Evolutionary conservation across 257 asterid species (phyloP).

Genomic region (Fraxinus excelsior): DNA sequence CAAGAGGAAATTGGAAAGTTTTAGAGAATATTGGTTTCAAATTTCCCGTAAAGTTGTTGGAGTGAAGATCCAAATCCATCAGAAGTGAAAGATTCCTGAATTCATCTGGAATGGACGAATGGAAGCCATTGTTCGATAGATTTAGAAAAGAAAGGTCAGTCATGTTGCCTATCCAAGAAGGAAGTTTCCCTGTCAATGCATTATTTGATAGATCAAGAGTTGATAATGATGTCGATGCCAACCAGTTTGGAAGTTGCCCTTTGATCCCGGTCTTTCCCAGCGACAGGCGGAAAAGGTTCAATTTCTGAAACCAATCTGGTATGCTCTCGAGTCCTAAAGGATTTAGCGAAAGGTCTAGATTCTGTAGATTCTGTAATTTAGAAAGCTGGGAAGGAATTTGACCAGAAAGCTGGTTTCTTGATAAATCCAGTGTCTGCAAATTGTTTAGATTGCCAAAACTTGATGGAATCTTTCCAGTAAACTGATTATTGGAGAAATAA

Average conservation of each 20-base stretch:
- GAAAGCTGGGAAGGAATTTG: slow-evolving; percentile 46
- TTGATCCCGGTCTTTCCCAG: slow-evolving; percentile 57
- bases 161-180: slow-evolving; percentile 71
- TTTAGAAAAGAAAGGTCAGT: slow-evolving; percentile 46
- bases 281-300: slow-evolving; percentile 38
- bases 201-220: slow-evolving; percentile 64
- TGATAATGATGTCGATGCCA: slow-evolving; percentile 49
- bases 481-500: slow-evolving; percentile 54
- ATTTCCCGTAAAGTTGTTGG: slow-evolving; percentile 57
- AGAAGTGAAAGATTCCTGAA: slow-evolving; percentile 47
- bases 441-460: slow-evolving; percentile 49
- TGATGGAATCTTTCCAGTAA: slow-evolving; percentile 56
- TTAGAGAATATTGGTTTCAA: slow-evolving; percentile 39
- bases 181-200: slow-evolving; percentile 52
- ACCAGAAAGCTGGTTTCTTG: slow-evolving; percentile 50
- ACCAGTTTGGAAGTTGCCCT: slow-evolving; percentile 55
- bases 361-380: slow-evolving; percentile 37
- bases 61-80: slow-evolving; percentile 62
- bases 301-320: slow-evolving; percentile 47
- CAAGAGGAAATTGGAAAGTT: slow-evolving; percentile 36
- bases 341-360: slow-evolving; percentile 57
- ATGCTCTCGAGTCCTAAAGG: slow-evolving; percentile 46
- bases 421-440: slow-evolving; percentile 46
- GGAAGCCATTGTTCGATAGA: slow-evolving; percentile 54
- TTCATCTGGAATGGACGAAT: slow-evolving; percentile 50